Evolutionary conservation across 306 rosid species (phyloP).

Genomic region (Castanospermum australe): DNA sequence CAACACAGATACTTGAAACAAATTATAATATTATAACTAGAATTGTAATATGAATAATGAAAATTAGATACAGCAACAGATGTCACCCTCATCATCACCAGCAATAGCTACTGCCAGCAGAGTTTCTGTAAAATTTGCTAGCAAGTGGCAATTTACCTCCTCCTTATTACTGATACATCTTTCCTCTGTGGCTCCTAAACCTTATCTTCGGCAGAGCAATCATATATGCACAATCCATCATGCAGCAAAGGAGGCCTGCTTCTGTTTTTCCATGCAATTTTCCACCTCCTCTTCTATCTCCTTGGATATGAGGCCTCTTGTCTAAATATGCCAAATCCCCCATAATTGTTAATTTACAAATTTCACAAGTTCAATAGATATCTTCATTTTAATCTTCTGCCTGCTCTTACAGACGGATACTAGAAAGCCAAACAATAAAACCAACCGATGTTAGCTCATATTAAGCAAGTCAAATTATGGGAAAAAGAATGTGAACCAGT

Average conservation of each 20-base stretch:
- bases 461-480: not conserved
- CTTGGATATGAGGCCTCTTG: not conserved
- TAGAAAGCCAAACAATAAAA: not conserved
- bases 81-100: not conserved
- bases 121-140: no score
- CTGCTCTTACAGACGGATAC: conserved; percentile 6
- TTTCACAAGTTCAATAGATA: not conserved
- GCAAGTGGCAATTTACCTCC: not conserved
- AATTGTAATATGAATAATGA: not conserved
- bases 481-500: not conserved
- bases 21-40: not conserved
- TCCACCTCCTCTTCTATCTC: not conserved
- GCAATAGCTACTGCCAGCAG: not conserved
- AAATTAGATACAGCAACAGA: not conserved
- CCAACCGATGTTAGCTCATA: not conserved
- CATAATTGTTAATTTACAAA: not conserved
- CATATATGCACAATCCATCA: not conserved
- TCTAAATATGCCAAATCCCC: not conserved
- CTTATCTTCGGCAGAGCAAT: not conserved
- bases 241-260: not conserved
- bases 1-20: not conserved
- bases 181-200: no score
- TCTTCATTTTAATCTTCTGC: conserved; percentile 1
- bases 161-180: not conserved
- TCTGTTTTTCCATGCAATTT: not conserved